Conservation (phyloP, 202 grass and related monocot genomes). For the Musa balbisiana region DNA sequence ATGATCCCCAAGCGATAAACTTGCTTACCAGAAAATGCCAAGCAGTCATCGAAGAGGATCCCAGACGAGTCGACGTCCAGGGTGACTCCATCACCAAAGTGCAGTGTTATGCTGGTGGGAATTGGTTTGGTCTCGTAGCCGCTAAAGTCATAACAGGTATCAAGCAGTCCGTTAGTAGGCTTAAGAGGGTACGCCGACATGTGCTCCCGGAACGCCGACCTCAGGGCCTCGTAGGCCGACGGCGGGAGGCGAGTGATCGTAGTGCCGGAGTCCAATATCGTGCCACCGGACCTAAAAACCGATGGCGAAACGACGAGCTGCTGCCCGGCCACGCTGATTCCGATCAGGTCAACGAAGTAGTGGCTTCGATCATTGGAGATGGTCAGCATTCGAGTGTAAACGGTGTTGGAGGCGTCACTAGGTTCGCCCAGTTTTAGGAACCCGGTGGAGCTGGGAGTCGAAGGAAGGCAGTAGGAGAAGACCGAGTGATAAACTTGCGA, state of each 20-base stretch:
- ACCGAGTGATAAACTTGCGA: background rate
- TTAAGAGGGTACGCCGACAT: slow-evolving; percentile 33
- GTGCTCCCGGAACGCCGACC: slow-evolving; percentile 36
- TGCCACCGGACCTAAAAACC: background rate
- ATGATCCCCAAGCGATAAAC: slow-evolving; percentile 35
- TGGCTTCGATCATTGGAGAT: fast-evolving
- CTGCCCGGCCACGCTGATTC: background rate
- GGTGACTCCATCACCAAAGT: slow-evolving; percentile 30
- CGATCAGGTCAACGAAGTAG: slow-evolving; percentile 1
- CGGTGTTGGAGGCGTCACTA: background rate
- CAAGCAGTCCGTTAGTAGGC: slow-evolving; percentile 28
- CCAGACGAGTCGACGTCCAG: slow-evolving; percentile 35
- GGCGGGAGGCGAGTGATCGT: slow-evolving; percentile 59
- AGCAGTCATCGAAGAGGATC: slow-evolving; percentile 37
- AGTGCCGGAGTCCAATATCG: slow-evolving; percentile 6
- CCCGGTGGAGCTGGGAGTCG: background rate
- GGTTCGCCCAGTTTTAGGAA: background rate
- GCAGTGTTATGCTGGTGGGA: slow-evolving; percentile 33
- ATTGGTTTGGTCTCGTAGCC: slow-evolving; percentile 25
- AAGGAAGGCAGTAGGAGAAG: slow-evolving; percentile 14
- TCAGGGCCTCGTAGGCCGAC: slow-evolving; percentile 50
- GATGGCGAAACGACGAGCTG: background rate
- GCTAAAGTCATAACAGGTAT: slow-evolving; percentile 78
- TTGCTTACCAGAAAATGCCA: slow-evolving; percentile 49
- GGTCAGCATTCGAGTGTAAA: background rate